Conservation (phyloP, 1,139 yeast genomes). For the Geotrichum fermentans region DNA sequence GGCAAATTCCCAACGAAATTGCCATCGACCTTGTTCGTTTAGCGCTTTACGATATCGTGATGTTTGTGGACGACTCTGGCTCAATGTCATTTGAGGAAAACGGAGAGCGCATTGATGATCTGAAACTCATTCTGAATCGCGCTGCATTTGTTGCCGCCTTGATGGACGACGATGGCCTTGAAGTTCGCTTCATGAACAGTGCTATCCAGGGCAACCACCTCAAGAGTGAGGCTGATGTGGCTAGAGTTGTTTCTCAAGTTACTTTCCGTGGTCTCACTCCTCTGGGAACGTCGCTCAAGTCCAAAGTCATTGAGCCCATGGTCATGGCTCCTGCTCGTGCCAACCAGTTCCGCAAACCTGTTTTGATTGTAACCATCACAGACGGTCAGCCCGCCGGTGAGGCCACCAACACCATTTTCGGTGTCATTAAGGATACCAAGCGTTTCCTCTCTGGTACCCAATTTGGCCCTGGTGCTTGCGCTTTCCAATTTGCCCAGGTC, state of each 20-base stretch:
- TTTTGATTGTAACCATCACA: constrained; percentile 34
- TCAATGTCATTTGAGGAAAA: constrained; percentile 38
- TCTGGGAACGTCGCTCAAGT: constrained; percentile 31
- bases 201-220: constrained; percentile 31
- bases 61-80: constrained; percentile 37
- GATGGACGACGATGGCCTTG: constrained; percentile 36
- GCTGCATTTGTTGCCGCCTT: constrained; percentile 34
- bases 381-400: constrained; percentile 40
- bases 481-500: constrained; percentile 38
- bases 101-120: constrained; percentile 37
- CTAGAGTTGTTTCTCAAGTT: constrained; percentile 28
- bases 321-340: constrained; percentile 32
- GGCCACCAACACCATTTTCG: constrained; percentile 28
- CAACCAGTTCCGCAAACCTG: constrained; percentile 32
- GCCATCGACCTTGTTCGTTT: constrained; percentile 34
- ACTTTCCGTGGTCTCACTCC: constrained; percentile 36
- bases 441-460: constrained; percentile 25
- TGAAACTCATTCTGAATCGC: constrained; percentile 34
- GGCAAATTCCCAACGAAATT: constrained; percentile 35
- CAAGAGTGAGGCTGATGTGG: constrained; percentile 31
- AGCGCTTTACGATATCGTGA: constrained; percentile 36
- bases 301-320: constrained; percentile 34
- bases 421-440: constrained; percentile 33
- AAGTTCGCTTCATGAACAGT: constrained; percentile 36
- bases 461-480: constrained; percentile 35